Evolutionary conservation across 2,329 filamentous ascomycete species (phyloP).

Genomic region (Penicillium decumbens): DNA sequence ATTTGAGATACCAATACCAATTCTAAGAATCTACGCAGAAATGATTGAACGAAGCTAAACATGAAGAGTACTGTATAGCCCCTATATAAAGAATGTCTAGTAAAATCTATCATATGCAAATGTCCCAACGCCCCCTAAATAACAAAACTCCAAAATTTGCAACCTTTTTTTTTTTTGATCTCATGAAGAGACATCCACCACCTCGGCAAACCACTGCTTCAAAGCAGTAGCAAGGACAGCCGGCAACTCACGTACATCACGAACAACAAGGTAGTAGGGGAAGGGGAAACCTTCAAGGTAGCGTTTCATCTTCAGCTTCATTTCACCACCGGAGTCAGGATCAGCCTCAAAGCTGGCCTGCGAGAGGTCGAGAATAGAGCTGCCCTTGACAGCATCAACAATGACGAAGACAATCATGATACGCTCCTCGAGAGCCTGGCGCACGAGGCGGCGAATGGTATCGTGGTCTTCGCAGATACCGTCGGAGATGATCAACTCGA

Average conservation of each 20-base stretch:
- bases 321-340: constrained; percentile 53
- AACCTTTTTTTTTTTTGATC: constrained; percentile 17
- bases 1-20: not conserved
- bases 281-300: constrained; percentile 97
- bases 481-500: constrained; percentile 88
- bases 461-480: constrained; percentile 90
- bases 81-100: constrained; percentile 4
- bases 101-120: constrained; percentile 16
- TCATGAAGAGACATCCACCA: constrained; percentile 47
- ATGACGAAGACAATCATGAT: constrained; percentile 99
- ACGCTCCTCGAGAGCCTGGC: constrained; percentile 83
- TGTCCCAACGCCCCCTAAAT: constrained; percentile 12
- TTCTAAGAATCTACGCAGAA: not conserved
- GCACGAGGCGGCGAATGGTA: constrained; percentile 71
- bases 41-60: not conserved
- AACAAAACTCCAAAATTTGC: constrained; percentile 20
- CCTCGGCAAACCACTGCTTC: constrained; percentile 89
- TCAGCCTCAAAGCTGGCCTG: constrained; percentile 76
- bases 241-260: constrained; percentile 85
- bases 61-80: not conserved
- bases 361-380: constrained; percentile 75
- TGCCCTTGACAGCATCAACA: constrained; percentile 63
- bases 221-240: constrained; percentile 79
- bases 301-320: constrained; percentile 72
- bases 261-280: constrained; percentile 91